These are phyloP conservation scores for Aspergillus indologenus DNA, from an alignment of 495 filamentous ascomycete species.

Conservation along the genomic window DNA sequence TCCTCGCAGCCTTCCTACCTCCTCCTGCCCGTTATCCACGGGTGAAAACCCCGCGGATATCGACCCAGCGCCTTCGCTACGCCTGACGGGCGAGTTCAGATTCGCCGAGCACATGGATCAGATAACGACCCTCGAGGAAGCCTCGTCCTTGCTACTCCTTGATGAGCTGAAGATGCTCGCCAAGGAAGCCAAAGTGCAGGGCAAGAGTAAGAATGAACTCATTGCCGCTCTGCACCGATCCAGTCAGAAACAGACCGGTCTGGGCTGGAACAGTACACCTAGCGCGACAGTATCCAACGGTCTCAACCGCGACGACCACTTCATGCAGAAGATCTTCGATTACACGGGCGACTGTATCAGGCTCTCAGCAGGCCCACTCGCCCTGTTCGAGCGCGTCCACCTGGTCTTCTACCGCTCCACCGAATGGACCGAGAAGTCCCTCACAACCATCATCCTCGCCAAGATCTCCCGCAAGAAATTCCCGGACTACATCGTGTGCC, in stretches of 20 bases:
- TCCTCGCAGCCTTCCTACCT: slow-evolving; percentile 38
- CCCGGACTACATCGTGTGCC: slow-evolving; percentile 84
- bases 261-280: slow-evolving; percentile 58
- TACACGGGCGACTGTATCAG: slow-evolving; percentile 81
- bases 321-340: slow-evolving; percentile 71
- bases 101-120: slow-evolving; percentile 78
- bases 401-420: slow-evolving; percentile 94
- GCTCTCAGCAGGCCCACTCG: slow-evolving; percentile 68
- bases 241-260: slow-evolving; percentile 69
- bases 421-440: slow-evolving; percentile 95
- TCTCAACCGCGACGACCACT: slow-evolving; percentile 55
- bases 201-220: slow-evolving; percentile 85
- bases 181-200: slow-evolving; percentile 81
- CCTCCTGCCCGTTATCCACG: slow-evolving; percentile 19
- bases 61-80: slow-evolving; percentile 16
- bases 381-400: slow-evolving; percentile 90
- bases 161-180: slow-evolving; percentile 85
- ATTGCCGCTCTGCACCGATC: slow-evolving; percentile 64
- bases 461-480: slow-evolving; percentile 85
- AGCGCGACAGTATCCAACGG: slow-evolving; percentile 48
- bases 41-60: slow-evolving; percentile 46
- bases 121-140: slow-evolving; percentile 81
- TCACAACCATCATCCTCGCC: slow-evolving; percentile 92
- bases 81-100: slow-evolving; percentile 53
- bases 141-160: slow-evolving; percentile 70